Base-by-base conservation (phyloP, 2,329 filamentous ascomycete genomes). In the Camptophora hylomeconis region DNA sequence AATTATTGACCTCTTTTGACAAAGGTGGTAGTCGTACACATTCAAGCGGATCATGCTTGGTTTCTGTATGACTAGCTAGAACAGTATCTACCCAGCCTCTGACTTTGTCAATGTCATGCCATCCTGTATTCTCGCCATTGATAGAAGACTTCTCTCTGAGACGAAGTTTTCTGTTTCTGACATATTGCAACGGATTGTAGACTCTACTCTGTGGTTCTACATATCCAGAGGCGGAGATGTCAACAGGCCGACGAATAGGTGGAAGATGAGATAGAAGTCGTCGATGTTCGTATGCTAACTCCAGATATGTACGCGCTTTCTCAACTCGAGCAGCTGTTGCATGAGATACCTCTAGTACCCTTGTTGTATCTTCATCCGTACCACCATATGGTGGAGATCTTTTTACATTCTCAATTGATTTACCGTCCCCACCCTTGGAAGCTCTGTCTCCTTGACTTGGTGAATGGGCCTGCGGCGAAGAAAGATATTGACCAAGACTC, bases 101-200 rank as follows among this genome's bases (percentile, higher is more conserved):
- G 5, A 93, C 81, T 24, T 63, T 69, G 3, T 69, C 62, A 1
- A 81, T 61, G 50, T 94, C 75, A 20, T 71, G 65, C 60, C 92
- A 95, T 1, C 80, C 81, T 41, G 80, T 75, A 1, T 66, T 63
- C 37, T 82, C 74, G 10, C 80, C 74, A 45, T 89, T 72, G 18
- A 93, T 75, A 1, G 68, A 57, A 40, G 70, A 75, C 21, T 81
- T 71, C 54, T 92, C 81, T 10, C 86, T 70, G 15, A 78, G 77
- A 38, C 89, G 69, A 8, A 89, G 70, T 49, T 86, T 87, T 26
- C 87, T 71, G 48, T 98, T 95, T 12, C 89, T 76, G 31, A 95
- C 80, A 44, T 83, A 83, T 52, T 95, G 89, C 14, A 98, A 57
- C 4, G 87, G 89, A 49, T 98, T 93, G 50, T 95, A 95, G 2